Percentiles rank a stretch among this genome's conserved stretches.
Conservation (phyloP, 805 yeast genomes). For the Lipomyces chichibuensis region DNA sequence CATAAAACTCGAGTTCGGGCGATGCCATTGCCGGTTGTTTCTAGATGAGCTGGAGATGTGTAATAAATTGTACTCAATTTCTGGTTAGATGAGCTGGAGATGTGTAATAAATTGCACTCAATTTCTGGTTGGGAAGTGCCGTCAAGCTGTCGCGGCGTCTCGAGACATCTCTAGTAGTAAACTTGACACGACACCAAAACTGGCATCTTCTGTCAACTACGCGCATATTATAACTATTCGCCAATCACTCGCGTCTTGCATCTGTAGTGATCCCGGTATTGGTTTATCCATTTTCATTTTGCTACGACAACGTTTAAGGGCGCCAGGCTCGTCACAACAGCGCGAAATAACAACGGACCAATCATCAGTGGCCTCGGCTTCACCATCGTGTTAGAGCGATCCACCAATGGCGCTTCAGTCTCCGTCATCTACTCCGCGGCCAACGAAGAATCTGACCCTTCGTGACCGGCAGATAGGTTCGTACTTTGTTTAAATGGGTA, state of each 20-base stretch:
- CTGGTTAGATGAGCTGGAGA: no score
- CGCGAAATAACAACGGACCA: not conserved
- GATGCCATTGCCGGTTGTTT: not conserved
- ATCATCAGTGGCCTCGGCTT: not conserved
- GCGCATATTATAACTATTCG: not conserved
- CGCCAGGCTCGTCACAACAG: not conserved
- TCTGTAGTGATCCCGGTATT: not conserved
- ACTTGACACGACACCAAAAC: not conserved
- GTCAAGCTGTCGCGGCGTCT: no score
- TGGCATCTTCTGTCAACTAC: not conserved
- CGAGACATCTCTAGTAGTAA: no score
- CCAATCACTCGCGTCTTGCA: not conserved
- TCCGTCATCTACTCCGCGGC: conserved; percentile 12
- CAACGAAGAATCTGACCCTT: conserved; percentile 18
- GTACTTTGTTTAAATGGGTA: not conserved
- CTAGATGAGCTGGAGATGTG: no score
- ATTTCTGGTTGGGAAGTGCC: no score
- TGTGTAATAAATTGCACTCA: no score
- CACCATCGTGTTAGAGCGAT: not conserved
- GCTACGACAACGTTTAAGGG: not conserved
- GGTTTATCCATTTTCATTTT: not conserved
- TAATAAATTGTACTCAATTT: no score
- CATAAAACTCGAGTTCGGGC: not conserved
- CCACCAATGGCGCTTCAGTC: conserved; percentile 11
- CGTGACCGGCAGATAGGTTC: conserved; percentile 36